Conservation (phyloP, 2,329 filamentous ascomycete genomes). For the Cladosporium sp. region DNA sequence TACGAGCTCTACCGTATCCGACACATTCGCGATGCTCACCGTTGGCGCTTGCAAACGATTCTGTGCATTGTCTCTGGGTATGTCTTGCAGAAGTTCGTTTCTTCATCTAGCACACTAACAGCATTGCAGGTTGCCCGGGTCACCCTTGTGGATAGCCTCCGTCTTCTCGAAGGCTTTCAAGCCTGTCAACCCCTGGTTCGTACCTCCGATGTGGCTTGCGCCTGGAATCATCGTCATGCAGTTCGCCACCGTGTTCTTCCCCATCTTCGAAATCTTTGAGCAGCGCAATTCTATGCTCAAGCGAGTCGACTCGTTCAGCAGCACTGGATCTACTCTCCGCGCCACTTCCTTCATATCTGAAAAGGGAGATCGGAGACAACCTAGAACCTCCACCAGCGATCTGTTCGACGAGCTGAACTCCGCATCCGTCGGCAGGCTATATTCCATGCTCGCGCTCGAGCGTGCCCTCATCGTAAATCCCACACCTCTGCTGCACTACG, state of each 20-base stretch:
- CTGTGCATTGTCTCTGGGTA: constrained; percentile 41
- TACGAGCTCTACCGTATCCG: constrained; percentile 57
- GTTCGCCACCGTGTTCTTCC: constrained; percentile 57
- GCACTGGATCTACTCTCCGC: background rate
- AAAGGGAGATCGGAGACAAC: background rate
- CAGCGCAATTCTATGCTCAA: constrained; percentile 28
- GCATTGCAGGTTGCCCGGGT: constrained; percentile 50
- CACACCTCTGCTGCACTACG: constrained; percentile 56
- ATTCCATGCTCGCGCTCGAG: constrained; percentile 58
- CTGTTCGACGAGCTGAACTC: constrained; percentile 4
- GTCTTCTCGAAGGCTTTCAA: constrained; percentile 49
- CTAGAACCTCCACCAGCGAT: background rate
- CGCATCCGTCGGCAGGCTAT: constrained; percentile 27
- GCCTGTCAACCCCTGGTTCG: constrained; percentile 45
- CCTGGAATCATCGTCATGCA: constrained; percentile 58
- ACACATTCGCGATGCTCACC: constrained; percentile 57
- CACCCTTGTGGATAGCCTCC: constrained; percentile 58
- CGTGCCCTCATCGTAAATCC: constrained; percentile 55
- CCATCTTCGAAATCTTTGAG: constrained; percentile 51
- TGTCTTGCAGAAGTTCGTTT: constrained; percentile 4
- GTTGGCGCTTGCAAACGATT: constrained; percentile 60
- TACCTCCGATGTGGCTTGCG: constrained; percentile 59
- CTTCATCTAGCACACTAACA: background rate
- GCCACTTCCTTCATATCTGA: background rate
- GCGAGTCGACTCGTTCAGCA: constrained; percentile 1